Conservation (phyloP, 2,329 filamentous ascomycete genomes). For the Aspergillus nomiae region DNA sequence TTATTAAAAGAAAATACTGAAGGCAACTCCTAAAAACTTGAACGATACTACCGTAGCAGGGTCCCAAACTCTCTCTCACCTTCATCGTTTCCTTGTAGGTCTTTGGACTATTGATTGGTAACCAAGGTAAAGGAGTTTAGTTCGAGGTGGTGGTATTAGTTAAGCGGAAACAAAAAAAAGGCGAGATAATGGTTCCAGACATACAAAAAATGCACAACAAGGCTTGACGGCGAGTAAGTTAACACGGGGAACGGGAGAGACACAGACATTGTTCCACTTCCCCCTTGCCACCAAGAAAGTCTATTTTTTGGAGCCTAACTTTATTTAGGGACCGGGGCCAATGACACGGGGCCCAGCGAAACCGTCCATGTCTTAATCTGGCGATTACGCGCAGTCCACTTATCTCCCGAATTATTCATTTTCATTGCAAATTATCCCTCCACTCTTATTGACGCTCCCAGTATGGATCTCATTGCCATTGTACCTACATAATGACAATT, state of each 20-base stretch:
- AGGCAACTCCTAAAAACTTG: not conserved
- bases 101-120: not conserved
- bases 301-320: not conserved
- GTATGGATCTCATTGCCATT: not conserved
- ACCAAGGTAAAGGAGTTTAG: not conserved
- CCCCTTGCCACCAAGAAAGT: conserved; percentile 1
- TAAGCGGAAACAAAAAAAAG: not conserved
- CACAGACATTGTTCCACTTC: not conserved
- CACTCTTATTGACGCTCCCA: not conserved
- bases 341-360: not conserved
- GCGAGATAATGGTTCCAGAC: not conserved
- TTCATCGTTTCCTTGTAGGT: not conserved
- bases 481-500: not conserved
- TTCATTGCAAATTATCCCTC: not conserved
- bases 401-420: not conserved
- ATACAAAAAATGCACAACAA: not conserved
- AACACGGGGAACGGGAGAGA: not conserved
- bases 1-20: not conserved
- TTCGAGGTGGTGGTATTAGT: not conserved
- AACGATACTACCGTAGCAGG: not conserved
- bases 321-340: not conserved
- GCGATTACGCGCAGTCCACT: not conserved
- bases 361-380: not conserved
- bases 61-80: not conserved
- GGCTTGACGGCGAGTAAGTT: not conserved